Percentiles rank a stretch among this genome's conserved stretches.
Conservation (phyloP, 345 rosid species). For the Lepidium didymum region DNA sequence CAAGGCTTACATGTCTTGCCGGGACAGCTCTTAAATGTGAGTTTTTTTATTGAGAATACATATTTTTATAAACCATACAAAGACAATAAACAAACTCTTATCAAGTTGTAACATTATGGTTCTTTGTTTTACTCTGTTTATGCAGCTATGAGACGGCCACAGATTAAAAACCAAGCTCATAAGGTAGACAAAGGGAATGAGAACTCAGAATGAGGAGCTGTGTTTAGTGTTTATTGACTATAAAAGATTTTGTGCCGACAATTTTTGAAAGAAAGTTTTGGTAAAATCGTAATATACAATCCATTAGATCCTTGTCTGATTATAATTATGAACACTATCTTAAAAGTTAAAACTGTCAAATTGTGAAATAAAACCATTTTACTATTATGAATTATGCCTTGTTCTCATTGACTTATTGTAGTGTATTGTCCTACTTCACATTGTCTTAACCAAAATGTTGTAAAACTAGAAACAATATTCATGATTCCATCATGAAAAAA, state of each 20-base stretch:
- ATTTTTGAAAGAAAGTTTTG: conserved; percentile 1
- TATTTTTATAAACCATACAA: background rate
- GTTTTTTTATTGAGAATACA: conserved; percentile 12
- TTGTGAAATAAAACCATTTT: conserved; percentile 3
- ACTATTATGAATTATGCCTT: background rate
- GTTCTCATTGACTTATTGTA: too few species aligned
- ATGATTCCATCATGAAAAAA: background rate
- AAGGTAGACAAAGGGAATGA: conserved; percentile 5
- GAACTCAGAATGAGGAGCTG: background rate
- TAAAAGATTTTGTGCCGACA: background rate
- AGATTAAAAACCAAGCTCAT: background rate
- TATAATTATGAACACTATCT: background rate
- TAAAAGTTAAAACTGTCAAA: background rate
- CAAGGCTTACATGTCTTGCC: conserved; percentile 92
- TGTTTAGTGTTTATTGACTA: background rate
- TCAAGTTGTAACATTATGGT: background rate
- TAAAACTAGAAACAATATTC: background rate
- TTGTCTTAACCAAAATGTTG: background rate
- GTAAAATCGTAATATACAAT: background rate
- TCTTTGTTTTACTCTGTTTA: background rate
- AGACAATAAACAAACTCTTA: background rate
- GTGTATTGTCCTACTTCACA: background rate
- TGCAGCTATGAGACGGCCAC: conserved; percentile 16
- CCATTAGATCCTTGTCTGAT: background rate
- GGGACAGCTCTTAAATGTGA: conserved; percentile 68